Evolutionary conservation across 768 basidiomycete species (phyloP).

Genomic region (Boletus sp.): DNA sequence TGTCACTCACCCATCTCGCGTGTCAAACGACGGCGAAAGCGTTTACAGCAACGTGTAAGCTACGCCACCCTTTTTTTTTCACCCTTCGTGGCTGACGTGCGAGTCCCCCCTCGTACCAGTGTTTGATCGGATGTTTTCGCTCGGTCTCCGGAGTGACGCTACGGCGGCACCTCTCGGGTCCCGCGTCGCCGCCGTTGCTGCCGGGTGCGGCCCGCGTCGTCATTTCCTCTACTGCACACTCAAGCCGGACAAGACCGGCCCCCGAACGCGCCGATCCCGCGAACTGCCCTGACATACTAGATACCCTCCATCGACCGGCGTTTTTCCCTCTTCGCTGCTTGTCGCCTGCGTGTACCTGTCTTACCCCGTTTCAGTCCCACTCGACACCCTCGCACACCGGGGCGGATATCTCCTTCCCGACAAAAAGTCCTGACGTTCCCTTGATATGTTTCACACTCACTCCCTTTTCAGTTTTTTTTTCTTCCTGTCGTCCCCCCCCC

Average conservation of each 20-base stretch:
- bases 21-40: slow-evolving; percentile 90
- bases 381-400: background rate
- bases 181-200: slow-evolving; percentile 63
- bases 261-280: slow-evolving; percentile 45
- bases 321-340: no score
- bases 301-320: background rate
- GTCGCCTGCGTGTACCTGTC: no score
- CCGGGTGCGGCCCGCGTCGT: slow-evolving; percentile 68
- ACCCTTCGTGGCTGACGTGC: background rate
- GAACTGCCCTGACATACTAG: slow-evolving; percentile 21
- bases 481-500: no score
- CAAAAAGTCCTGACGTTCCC: background rate
- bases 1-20: slow-evolving; percentile 79
- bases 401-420: background rate
- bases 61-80: background rate
- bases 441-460: background rate
- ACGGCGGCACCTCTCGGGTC: slow-evolving; percentile 56
- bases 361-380: background rate
- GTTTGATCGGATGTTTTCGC: slow-evolving; percentile 86
- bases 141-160: slow-evolving; percentile 73
- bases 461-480: no score
- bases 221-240: slow-evolving; percentile 83
- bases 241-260: slow-evolving; percentile 50
- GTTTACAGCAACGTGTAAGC: slow-evolving; percentile 78
- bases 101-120: slow-evolving; percentile 40